Evolutionary conservation across 805 yeast species (phyloP).

Genomic region (Yamadazyma phyllophila): DNA sequence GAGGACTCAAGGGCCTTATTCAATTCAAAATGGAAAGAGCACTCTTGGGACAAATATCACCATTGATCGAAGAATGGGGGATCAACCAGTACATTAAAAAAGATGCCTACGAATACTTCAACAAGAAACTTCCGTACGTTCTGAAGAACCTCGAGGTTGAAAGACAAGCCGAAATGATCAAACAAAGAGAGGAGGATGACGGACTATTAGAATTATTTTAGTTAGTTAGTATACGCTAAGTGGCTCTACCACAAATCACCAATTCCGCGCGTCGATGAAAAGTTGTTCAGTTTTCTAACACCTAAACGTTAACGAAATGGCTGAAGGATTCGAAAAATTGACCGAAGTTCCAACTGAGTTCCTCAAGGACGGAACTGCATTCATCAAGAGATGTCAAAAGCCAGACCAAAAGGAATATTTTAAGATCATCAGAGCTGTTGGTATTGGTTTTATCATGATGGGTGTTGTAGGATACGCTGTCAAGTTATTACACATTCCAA

Average conservation of each 20-base stretch:
- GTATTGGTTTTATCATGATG: conserved; percentile 95
- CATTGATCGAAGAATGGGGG: conserved; percentile 36
- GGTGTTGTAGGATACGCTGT: conserved; percentile 96
- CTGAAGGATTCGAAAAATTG: conserved; percentile 67
- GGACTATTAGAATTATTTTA: conserved; percentile 25
- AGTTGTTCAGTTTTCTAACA: conserved; percentile 2
- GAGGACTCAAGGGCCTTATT: conserved; percentile 26
- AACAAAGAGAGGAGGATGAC: conserved; percentile 7
- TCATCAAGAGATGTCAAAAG: conserved; percentile 87
- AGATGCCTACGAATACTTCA: conserved; percentile 13
- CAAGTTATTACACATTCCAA: conserved; percentile 92
- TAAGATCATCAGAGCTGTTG: conserved; percentile 91
- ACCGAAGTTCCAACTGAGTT: conserved; percentile 89
- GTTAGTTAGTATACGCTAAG: background rate
- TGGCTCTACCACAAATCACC: background rate
- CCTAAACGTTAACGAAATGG: conserved; percentile 25
- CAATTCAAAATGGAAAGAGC: conserved; percentile 26
- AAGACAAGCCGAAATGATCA: conserved; percentile 24
- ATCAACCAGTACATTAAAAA: conserved; percentile 27
- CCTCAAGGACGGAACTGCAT: conserved; percentile 86
- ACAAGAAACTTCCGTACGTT: conserved; percentile 3
- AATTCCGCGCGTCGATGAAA: conserved; percentile 6
- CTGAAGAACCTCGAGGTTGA: conserved; percentile 21
- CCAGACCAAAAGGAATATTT: conserved; percentile 87
- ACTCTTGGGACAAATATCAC: conserved; percentile 26